Conservation (phyloP, 1,284 basidiomycete species). For the Taiwanofungus camphoratus region DNA sequence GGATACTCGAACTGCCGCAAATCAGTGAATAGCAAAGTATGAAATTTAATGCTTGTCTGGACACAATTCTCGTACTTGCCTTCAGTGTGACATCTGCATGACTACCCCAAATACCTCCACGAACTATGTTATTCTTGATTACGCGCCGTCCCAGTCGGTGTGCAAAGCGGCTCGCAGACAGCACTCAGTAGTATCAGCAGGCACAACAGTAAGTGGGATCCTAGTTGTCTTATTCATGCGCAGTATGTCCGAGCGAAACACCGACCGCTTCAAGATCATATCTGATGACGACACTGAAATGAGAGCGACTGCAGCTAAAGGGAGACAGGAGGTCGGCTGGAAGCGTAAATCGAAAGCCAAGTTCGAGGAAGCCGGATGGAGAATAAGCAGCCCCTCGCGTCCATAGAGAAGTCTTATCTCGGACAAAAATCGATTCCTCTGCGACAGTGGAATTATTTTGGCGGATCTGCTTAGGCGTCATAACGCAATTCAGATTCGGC, state of each 20-base stretch:
- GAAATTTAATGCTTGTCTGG: no score
- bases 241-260: constrained; percentile 4
- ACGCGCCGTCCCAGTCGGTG: constrained; percentile 2
- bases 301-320: neutral
- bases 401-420: neutral
- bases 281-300: neutral
- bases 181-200: constrained; percentile 1
- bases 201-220: constrained; percentile 1
- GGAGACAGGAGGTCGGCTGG: constrained; percentile 3
- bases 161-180: neutral
- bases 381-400: constrained; percentile 5
- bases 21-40: no score
- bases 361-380: constrained; percentile 4
- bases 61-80: constrained; percentile 1
- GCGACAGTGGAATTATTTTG: constrained; percentile 3
- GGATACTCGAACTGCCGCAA: no score
- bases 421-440: neutral
- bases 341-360: constrained; percentile 5
- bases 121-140: neutral
- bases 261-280: constrained; percentile 7
- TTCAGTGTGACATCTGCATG: constrained; percentile 2
- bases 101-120: constrained; percentile 5
- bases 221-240: constrained; percentile 3
- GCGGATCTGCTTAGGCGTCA: neutral
- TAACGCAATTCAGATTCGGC: no score